Evolutionary conservation across 305 asterid species (phyloP).

Genomic region (Fraxinus sp.): DNA sequence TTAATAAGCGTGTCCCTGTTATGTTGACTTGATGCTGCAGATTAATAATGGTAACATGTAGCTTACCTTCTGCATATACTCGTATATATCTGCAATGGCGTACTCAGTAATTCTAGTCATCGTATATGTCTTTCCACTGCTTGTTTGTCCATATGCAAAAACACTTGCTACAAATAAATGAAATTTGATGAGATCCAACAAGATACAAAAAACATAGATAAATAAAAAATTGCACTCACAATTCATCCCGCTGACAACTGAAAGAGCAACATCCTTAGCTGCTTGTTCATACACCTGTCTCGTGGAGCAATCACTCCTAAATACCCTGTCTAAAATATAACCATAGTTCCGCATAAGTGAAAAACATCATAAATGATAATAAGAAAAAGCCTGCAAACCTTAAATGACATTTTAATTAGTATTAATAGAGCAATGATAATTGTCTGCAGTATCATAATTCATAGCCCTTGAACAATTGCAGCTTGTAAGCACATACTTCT

Average conservation of each 20-base stretch:
- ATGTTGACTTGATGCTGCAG: not conserved
- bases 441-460: not conserved
- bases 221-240: conserved; percentile 43
- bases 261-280: conserved; percentile 79
- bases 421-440: not conserved
- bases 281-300: conserved; percentile 86
- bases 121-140: conserved; percentile 95
- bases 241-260: conserved; percentile 73
- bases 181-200: not conserved
- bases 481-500: not conserved
- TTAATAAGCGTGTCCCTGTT: not conserved
- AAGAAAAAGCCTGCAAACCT: not conserved
- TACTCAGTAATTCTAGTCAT: conserved; percentile 88
- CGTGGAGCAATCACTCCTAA: conserved; percentile 65
- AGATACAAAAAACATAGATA: not conserved
- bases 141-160: conserved; percentile 94
- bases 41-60: not conserved
- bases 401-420: not conserved
- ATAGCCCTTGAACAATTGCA: not conserved
- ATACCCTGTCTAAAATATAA: conserved; percentile 64
- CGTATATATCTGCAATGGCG: conserved; percentile 77
- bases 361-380: not conserved
- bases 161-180: conserved; percentile 60
- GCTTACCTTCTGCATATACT: conserved; percentile 69
- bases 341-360: not conserved